Conservation (phyloP, 2,329 filamentous ascomycete species). For the Nannizzia gypsea region DNA sequence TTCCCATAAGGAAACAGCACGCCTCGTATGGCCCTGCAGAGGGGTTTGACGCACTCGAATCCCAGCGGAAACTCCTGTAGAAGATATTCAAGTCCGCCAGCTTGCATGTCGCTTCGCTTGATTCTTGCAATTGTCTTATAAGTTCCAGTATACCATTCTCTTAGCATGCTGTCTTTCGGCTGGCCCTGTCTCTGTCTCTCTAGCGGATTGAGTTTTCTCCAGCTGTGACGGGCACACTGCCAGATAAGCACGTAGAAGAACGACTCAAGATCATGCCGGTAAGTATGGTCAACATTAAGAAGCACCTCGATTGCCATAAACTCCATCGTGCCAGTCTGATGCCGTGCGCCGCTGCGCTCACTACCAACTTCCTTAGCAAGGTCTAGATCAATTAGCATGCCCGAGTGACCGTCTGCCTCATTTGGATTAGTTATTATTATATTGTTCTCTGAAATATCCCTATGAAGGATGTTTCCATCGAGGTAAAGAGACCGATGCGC, state of each 20-base stretch:
- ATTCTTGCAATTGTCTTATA: slow-evolving; percentile 18
- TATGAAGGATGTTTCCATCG: slow-evolving; percentile 26
- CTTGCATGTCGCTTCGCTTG: slow-evolving; percentile 15
- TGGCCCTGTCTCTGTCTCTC: background rate
- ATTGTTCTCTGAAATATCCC: slow-evolving; percentile 29
- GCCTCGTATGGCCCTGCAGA: slow-evolving; percentile 17
- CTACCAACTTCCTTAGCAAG: slow-evolving; percentile 20
- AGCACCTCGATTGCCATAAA: slow-evolving; percentile 30
- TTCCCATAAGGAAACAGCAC: slow-evolving; percentile 14
- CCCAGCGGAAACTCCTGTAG: slow-evolving; percentile 18
- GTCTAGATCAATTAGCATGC: slow-evolving; percentile 28
- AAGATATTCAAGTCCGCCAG: slow-evolving; percentile 17
- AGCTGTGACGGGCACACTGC: slow-evolving; percentile 7
- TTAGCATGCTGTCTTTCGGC: slow-evolving; percentile 10
- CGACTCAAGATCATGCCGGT: slow-evolving; percentile 24
- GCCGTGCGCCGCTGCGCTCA: slow-evolving; percentile 8
- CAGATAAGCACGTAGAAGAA: slow-evolving; percentile 25
- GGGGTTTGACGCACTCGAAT: slow-evolving; percentile 18
- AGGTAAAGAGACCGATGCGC: slow-evolving; percentile 27
- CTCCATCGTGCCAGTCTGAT: slow-evolving; percentile 16
- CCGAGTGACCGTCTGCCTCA: slow-evolving; percentile 10
- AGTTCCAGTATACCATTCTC: slow-evolving; percentile 19
- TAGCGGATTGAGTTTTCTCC: background rate
- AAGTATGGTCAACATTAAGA: slow-evolving; percentile 21
- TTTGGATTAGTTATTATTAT: slow-evolving; percentile 27